These are phyloP conservation scores for Chalciporus sphaerocephalus DNA, from an alignment of 768 basidiomycete species.

Conservation along the genomic window DNA sequence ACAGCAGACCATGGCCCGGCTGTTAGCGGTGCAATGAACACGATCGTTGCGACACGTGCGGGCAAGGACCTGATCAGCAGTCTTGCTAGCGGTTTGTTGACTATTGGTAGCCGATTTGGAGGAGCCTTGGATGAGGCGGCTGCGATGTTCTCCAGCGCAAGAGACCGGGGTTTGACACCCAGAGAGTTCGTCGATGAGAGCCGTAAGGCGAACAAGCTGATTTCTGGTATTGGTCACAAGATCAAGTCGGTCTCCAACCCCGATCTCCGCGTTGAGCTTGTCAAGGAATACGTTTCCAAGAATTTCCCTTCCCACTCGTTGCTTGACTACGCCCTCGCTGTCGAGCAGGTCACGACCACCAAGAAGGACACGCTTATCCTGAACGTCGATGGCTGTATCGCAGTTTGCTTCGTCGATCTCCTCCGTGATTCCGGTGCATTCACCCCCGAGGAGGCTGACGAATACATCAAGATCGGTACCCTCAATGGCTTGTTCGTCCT, in stretches of 20 bases:
- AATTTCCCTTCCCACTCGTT: conserved; percentile 94
- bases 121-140: conserved; percentile 98
- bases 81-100: conserved; percentile 91
- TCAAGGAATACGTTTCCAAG: conserved; percentile 93
- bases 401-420: conserved; percentile 94
- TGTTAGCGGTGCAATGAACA: conserved; percentile 99
- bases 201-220: conserved; percentile 91
- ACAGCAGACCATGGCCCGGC: conserved; percentile 98
- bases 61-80: conserved; percentile 98
- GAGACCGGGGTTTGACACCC: conserved; percentile 90
- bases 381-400: conserved; percentile 95
- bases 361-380: conserved; percentile 99
- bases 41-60: conserved; percentile 98
- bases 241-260: conserved; percentile 99
- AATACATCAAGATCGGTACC: conserved; percentile 96
- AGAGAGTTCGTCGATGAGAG: conserved; percentile 95
- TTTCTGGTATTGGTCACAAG: conserved; percentile 99
- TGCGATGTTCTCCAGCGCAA: conserved; percentile 88
- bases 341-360: conserved; percentile 94
- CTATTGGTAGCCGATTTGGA: conserved; percentile 97
- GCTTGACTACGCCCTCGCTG: conserved; percentile 91
- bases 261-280: conserved; percentile 86
- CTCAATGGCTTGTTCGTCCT: conserved; percentile 97
- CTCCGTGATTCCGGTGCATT: conserved; percentile 91
- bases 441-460: conserved; percentile 91